These are phyloP conservation scores for Colletotrichum limetticola DNA, from an alignment of 2,329 filamentous ascomycete genomes.

Conservation along the genomic window DNA sequence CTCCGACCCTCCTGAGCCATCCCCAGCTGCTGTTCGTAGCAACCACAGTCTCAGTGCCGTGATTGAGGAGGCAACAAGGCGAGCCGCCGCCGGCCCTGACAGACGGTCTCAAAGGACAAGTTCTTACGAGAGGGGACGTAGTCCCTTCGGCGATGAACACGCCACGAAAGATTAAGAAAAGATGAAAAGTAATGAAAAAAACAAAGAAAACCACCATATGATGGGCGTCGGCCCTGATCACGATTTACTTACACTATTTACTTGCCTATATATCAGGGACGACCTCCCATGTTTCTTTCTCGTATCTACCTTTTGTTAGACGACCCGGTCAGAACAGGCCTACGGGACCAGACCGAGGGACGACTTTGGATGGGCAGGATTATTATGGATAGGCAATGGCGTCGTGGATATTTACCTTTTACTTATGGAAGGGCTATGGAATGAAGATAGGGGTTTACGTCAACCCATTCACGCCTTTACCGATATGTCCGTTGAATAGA, in stretches of 20 bases:
- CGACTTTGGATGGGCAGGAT: conserved; percentile 33
- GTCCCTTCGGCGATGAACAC: conserved; percentile 69
- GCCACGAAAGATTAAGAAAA: conserved; percentile 60
- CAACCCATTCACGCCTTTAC: conserved; percentile 17
- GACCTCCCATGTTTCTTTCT: conserved; percentile 29
- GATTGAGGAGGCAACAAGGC: conserved; percentile 62
- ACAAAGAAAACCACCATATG: conserved; percentile 2
- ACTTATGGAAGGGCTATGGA: conserved; percentile 24
- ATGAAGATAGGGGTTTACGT: conserved; percentile 30
- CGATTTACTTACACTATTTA: conserved; percentile 29
- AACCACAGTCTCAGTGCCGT: conserved; percentile 64
- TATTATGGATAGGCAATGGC: conserved; percentile 30
- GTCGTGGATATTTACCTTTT: conserved; percentile 29
- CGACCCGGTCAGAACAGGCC: conserved; percentile 31
- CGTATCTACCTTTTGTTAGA: conserved; percentile 33
- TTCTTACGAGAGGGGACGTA: conserved; percentile 48
- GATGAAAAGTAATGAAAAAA: neutral
- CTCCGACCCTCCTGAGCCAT: conserved; percentile 59
- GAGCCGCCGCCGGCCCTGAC: conserved; percentile 47
- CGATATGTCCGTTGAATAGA: conserved; percentile 30
- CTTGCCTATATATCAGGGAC: conserved; percentile 35
- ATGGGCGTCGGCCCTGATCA: conserved; percentile 25
- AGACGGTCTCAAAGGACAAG: conserved; percentile 39
- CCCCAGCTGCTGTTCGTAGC: conserved; percentile 46
- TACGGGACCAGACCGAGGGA: conserved; percentile 34